Evolutionary conservation across 164 flowering plant genomes (phyloP).

Genomic region (Liriodendron chinense): DNA sequence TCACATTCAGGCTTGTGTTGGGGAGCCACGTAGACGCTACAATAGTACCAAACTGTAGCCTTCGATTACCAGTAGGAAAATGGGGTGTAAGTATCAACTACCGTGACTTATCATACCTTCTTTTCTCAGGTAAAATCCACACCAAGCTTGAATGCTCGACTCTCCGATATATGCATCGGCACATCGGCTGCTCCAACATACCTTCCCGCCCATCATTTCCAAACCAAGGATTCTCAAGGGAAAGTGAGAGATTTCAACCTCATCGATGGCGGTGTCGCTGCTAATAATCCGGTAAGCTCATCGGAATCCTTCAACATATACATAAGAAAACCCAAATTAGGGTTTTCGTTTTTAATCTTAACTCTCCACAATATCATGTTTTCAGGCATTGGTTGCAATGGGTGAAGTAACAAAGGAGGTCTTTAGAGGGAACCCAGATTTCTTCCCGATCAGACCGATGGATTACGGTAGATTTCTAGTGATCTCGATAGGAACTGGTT

Average conservation of each 20-base stretch:
- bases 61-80: too few relatives aligned
- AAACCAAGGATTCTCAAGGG: background rate
- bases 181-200: constrained; percentile 18
- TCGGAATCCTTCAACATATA: background rate
- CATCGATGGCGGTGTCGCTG: constrained; percentile 17
- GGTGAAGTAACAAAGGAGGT: constrained; percentile 7
- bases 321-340: background rate
- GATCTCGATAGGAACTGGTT: constrained; percentile 15
- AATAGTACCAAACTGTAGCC: too few relatives aligned
- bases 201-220: constrained; percentile 13
- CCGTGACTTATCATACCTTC: background rate
- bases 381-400: constrained; percentile 10
- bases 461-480: constrained; percentile 12
- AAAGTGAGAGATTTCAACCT: constrained; percentile 9
- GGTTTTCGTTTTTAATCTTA: background rate
- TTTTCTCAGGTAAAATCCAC: background rate
- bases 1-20: too few relatives aligned
- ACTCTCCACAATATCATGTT: background rate
- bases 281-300: constrained; percentile 13
- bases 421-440: background rate
- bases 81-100: background rate
- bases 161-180: constrained; percentile 14
- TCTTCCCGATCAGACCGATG: constrained; percentile 2
- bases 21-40: too few relatives aligned
- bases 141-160: constrained; percentile 2